Base-by-base conservation (phyloP, 176 grass and related monocot species). In the Leersia perrieri region DNA sequence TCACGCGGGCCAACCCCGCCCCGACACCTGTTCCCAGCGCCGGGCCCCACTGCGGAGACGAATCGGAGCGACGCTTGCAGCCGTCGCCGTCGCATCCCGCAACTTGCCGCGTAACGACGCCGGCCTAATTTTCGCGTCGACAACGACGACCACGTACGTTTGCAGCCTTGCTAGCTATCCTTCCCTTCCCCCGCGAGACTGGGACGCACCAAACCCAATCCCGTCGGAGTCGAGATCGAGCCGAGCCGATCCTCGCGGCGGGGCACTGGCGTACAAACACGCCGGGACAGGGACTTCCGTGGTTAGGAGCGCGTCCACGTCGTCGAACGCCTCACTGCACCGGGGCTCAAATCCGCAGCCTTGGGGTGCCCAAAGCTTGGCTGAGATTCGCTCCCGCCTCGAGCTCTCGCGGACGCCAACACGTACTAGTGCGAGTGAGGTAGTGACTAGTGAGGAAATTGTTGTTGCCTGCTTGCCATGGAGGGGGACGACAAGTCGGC, bases 231-330 rank as follows among this genome's bases (percentile, higher is more conserved):
- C 39, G 39, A 11, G 9, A 11, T 45, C 1, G 25, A 12, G 33
- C 28, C 11, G 20, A n/a, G 33, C 5, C 8, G 63, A 13, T n/a
- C 11, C 29, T 3, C 12, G 1, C 32, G 10, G 33, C 1, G 63
- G 28, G n/a, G 16, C 79, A 77, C 63, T 74, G 62, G 5, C 65
- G 67, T 66, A 73, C 74, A 78, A 71, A 71, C n/a, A 64, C 60
- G 75, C 68, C 81, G 47, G 16, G 88, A 86, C 29, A 73, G 60
- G 72, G 35, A 82, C 88, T 44, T 65, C 71, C 80, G 60, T 87
- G 92, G 92, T 7, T 11, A 11, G 68, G 28, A 41, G 6, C 12
- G 77, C 4, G 31, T 86, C 86, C 92, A 91, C 86, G 82, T 86
- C 83, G 44, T 39, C 71, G 80, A 41, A 33, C 28, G 32, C 78